phyloP scores from a whole-genome alignment of 805 yeast species.

The Cyberlindnera euphorbiiphila region DNA sequence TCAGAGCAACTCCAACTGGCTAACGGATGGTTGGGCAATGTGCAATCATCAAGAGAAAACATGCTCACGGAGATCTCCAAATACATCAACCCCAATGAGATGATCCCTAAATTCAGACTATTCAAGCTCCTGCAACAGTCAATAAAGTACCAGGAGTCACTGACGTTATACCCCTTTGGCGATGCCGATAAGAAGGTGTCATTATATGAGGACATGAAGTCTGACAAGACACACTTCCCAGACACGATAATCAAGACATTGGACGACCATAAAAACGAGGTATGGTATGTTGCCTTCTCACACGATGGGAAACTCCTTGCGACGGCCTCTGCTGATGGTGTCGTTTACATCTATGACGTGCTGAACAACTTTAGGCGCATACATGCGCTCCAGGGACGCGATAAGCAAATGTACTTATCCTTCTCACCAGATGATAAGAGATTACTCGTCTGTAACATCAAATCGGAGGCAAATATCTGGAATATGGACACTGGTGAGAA shows the following conservation, averaged over 20 bases:
- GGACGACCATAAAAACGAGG: constrained; percentile 61
- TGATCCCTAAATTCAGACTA: constrained; percentile 51
- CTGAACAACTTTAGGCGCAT: constrained; percentile 38
- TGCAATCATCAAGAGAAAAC: constrained; percentile 34
- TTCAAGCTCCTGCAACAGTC: constrained; percentile 51
- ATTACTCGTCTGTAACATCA: constrained; percentile 69
- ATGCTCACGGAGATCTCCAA: constrained; percentile 41
- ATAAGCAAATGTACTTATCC: constrained; percentile 55
- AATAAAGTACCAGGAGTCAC: constrained; percentile 39
- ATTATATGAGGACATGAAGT: constrained; percentile 35
- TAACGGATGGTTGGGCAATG: constrained; percentile 31
- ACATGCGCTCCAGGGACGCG: constrained; percentile 41
- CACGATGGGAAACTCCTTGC: constrained; percentile 73
- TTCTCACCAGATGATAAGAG: constrained; percentile 74
- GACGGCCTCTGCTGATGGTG: constrained; percentile 69
- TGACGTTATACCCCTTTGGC: constrained; percentile 33
- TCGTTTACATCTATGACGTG: constrained; percentile 63
- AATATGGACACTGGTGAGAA: constrained; percentile 41
- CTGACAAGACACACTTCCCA: constrained; percentile 40
- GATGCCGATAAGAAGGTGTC: constrained; percentile 26
- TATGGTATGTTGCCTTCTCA: constrained; percentile 79
- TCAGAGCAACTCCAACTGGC: constrained; percentile 22
- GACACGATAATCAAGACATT: constrained; percentile 43
- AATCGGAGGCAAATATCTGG: constrained; percentile 69
- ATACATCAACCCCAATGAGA: constrained; percentile 46